These are phyloP conservation scores for Botrytis byssoidea DNA, from an alignment of 2,329 filamentous ascomycete species.

Conservation along the genomic window DNA sequence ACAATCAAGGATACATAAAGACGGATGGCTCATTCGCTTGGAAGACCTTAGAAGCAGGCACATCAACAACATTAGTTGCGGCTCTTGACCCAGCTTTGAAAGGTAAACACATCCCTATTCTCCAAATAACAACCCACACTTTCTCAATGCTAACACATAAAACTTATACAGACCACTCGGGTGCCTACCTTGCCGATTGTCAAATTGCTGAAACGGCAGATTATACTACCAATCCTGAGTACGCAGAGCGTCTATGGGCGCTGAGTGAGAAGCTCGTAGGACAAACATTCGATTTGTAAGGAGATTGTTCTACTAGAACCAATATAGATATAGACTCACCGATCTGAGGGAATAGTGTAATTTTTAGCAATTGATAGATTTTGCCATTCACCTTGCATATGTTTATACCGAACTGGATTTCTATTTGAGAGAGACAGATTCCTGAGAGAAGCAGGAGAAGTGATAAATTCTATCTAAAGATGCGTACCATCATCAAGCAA, in stretches of 20 bases:
- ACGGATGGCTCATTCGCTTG: not conserved
- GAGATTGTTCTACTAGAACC: not conserved
- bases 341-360: not conserved
- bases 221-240: not conserved
- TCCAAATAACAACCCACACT: not conserved
- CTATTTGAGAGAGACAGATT: not conserved
- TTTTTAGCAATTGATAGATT: not conserved
- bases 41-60: not conserved
- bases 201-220: not conserved
- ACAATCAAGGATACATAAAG: not conserved
- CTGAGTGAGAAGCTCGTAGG: conserved; percentile 26
- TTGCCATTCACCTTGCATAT: not conserved
- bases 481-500: not conserved
- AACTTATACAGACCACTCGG: conserved; percentile 5
- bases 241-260: conserved; percentile 23
- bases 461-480: not conserved
- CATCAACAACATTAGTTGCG: conserved; percentile 15
- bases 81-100: conserved; percentile 18
- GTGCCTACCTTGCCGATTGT: conserved; percentile 23
- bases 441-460: too few species aligned
- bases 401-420: not conserved
- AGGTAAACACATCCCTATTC: not conserved
- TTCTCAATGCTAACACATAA: not conserved
- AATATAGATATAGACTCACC: not conserved
- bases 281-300: conserved; percentile 21